Percentiles rank a stretch among this genome's conserved stretches.
Evolutionary conservation across 176 grass and related monocot genomes (phyloP).

Genomic region (Phoenix dactylifera): DNA sequence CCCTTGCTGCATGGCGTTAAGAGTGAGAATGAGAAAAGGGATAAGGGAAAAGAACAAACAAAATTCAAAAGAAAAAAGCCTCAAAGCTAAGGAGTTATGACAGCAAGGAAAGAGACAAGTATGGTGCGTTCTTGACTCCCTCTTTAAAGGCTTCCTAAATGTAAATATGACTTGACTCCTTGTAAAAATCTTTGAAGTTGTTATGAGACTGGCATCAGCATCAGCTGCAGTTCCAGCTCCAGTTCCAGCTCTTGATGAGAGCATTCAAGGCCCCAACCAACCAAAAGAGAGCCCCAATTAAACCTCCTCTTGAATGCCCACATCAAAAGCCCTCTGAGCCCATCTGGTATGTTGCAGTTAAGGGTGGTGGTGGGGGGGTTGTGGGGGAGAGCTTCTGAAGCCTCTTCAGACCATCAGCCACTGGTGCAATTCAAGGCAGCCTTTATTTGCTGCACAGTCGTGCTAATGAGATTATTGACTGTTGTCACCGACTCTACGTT

Average conservation of each 20-base stretch:
- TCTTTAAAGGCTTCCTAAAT: conserved; percentile 24
- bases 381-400: conserved; percentile 14
- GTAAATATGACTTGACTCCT: conserved; percentile 26
- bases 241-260: conserved; percentile 1
- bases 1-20: conserved; percentile 33
- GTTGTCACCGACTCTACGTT: conserved; percentile 59
- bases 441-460: conserved; percentile 70
- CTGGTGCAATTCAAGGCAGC: conserved; percentile 47
- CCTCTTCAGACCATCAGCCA: conserved; percentile 32
- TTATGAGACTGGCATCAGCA: conserved; percentile 32
- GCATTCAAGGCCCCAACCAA: conserved; percentile 3
- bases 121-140: conserved; percentile 93
- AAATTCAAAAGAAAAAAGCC: background rate
- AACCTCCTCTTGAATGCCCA: conserved; percentile 11
- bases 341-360: conserved; percentile 22
- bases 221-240: conserved; percentile 19
- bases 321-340: conserved; percentile 3
- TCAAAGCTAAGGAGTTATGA: conserved; percentile 7
- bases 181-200: conserved; percentile 34
- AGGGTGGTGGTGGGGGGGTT: conserved; percentile 1
- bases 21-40: background rate
- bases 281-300: background rate
- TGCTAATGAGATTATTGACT: conserved; percentile 59
- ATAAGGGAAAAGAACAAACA: background rate
- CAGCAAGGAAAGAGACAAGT: conserved; percentile 35